Evolutionary conservation across 2,329 filamentous ascomycete species (phyloP), one percentile per base, ranked within the genome.

Genomic region (Coniochaeta sp.): DNA sequence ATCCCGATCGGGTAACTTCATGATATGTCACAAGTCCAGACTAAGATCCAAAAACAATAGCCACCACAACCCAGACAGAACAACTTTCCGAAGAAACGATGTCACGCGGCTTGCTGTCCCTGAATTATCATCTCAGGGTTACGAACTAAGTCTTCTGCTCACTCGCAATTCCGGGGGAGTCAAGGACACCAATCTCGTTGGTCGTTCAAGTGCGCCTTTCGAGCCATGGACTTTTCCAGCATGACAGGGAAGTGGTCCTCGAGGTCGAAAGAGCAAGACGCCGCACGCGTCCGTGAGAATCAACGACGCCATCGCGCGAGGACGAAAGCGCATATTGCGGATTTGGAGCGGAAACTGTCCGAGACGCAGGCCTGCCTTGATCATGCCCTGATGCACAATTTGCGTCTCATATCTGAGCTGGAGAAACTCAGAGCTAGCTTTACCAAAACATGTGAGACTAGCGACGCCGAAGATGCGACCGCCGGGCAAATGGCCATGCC

Each of bases 261-360:
- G 31, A 71, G 65, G 57, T 62, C 71, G 3, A 64, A 67, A 6
- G 67, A 71, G 5, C 67, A 74, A 60, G 69, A 73, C 24, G 67
- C 69, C 2, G 65, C 64, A 9, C 73, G 79, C 8, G 74, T 79
- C 17, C 77, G 79, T n/a, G 75, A 82, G 54, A 82, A 82, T 63
- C 79, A 82, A 65, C 76, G 79, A 43, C 74, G 79, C 26, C 79
- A 82, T 64, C 76, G 79, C 5, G 77, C 77, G 9, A 70, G 76
- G 33, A 72, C 74, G 47, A 76, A 74, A 55, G 70, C 72, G 40
- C 71, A 73, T 40, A 72, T 81, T 28, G 65, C 71, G 1, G 69
- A 71, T 0, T 67, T 79, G 1, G 76, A 79, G 64, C 59, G 66
- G 19, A 61, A 63, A 7, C 67, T 75, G 6, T 57, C 34, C 6